Conservation (phyloP, 495 filamentous ascomycete genomes). For the Astrocystis sublimbata region DNA sequence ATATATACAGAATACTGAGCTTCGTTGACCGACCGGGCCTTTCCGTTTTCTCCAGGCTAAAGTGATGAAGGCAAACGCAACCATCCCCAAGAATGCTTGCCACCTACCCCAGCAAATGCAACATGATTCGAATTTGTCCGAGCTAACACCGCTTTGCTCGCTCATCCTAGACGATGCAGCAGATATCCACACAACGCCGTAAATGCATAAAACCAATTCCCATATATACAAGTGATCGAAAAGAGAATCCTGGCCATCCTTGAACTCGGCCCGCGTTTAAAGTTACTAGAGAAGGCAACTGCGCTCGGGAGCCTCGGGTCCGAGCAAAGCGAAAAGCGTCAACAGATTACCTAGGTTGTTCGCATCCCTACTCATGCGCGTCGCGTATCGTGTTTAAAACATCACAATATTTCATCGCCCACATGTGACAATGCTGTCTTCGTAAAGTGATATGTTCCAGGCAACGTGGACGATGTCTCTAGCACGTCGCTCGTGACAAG, state of each 20-base stretch:
- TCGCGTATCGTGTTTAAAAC: background rate
- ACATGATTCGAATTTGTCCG: slow-evolving; percentile 11
- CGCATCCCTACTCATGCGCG: background rate
- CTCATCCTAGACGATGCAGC: background rate
- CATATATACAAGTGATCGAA: slow-evolving; percentile 39
- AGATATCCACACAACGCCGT: slow-evolving; percentile 10
- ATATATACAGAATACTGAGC: slow-evolving; percentile 14
- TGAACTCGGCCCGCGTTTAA: background rate
- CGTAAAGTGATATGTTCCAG: background rate
- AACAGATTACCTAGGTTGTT: background rate
- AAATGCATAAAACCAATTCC: slow-evolving; percentile 50
- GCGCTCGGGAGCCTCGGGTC: background rate
- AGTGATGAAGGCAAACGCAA: slow-evolving; percentile 30
- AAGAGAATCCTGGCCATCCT: background rate
- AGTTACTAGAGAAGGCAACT: background rate
- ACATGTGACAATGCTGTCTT: background rate
- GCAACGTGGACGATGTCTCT: background rate
- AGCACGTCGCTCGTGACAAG: background rate
- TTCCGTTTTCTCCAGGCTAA: slow-evolving; percentile 47
- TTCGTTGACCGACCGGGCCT: slow-evolving; percentile 10
- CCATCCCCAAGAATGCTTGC: background rate
- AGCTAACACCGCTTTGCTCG: slow-evolving; percentile 11
- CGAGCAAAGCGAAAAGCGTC: background rate
- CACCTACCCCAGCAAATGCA: slow-evolving; percentile 27
- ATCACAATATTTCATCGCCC: background rate